A percentile compares a stretch with the other conserved stretches of the same genome.
Evolutionary conservation across 2,329 filamentous ascomycete species (phyloP).

Genomic region (Pezicula rhizophila): DNA sequence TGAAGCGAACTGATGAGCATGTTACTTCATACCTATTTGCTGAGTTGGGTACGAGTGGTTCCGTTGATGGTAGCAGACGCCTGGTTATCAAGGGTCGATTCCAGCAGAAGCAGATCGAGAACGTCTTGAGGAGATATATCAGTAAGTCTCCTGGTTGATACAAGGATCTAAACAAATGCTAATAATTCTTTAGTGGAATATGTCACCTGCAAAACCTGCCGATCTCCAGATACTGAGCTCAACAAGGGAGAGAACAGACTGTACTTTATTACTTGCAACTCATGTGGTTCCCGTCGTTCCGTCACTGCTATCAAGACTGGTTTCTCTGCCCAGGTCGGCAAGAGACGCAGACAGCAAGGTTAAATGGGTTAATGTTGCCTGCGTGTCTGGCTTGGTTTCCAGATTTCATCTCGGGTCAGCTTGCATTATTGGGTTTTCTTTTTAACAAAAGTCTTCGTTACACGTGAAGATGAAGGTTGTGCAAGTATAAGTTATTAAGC

Average conservation of each 20-base stretch:
- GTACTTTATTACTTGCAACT: slow-evolving; percentile 98
- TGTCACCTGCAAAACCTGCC: slow-evolving; percentile 98
- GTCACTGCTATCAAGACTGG: slow-evolving; percentile 99
- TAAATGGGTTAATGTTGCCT: slow-evolving; percentile 39
- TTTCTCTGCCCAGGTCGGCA: slow-evolving; percentile 99
- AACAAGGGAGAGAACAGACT: slow-evolving; percentile 99
- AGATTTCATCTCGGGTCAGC: slow-evolving; percentile 1
- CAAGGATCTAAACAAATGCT: slow-evolving; percentile 7
- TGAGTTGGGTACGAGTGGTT: slow-evolving; percentile 94
- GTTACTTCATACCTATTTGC: slow-evolving; percentile 96
- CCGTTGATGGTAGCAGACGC: slow-evolving; percentile 85
- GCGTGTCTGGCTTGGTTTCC: slow-evolving; percentile 2
- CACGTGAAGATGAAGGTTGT: too few species aligned
- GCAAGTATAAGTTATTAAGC: too few species aligned
- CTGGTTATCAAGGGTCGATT: slow-evolving; percentile 99
- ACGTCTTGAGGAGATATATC: slow-evolving; percentile 91
- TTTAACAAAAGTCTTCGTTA: too few species aligned
- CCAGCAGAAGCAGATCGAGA: slow-evolving; percentile 99
- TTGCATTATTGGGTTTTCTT: neutral
- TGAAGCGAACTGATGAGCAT: slow-evolving; percentile 98
- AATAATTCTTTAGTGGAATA: slow-evolving; percentile 62
- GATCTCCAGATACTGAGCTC: slow-evolving; percentile 88
- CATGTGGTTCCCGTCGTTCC: slow-evolving; percentile 73
- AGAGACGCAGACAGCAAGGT: slow-evolving; percentile 90
- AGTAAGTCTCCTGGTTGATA: slow-evolving; percentile 51